Conservation (phyloP, 305 asterid genomes). For the Fraxinus ornus region DNA sequence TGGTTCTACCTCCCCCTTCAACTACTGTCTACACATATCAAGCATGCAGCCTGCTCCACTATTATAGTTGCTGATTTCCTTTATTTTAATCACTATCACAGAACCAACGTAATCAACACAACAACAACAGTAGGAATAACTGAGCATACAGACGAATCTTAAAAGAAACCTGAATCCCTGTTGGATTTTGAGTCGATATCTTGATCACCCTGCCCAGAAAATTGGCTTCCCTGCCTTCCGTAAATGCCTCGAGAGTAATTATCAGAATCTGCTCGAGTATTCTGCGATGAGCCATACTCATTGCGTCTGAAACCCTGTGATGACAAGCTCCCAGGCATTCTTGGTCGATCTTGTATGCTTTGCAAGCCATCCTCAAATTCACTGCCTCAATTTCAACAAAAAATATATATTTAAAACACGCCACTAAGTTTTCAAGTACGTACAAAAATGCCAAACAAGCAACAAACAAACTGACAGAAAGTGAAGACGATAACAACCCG, state of each 20-base stretch:
- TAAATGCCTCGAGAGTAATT: constrained; percentile 47
- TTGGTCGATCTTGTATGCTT: constrained; percentile 56
- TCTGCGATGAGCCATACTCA: constrained; percentile 78
- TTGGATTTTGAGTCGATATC: constrained; percentile 77
- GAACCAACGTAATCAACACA: background rate
- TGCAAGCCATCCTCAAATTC: constrained; percentile 61
- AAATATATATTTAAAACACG: constrained; percentile 15
- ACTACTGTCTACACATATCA: background rate
- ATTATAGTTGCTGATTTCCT: background rate
- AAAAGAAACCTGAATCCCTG: constrained; percentile 73
- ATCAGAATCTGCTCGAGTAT: constrained; percentile 62
- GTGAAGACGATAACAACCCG: constrained; percentile 5
- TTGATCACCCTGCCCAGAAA: constrained; percentile 65
- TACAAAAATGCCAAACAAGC: constrained; percentile 12
- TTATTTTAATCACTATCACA: background rate
- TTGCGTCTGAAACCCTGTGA: constrained; percentile 57
- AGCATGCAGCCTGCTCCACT: background rate
- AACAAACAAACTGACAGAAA: constrained; percentile 9
- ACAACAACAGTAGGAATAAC: background rate
- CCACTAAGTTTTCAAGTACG: constrained; percentile 17
- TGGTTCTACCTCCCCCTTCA: constrained; percentile 3
- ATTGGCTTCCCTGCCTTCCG: constrained; percentile 82
- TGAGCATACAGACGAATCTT: constrained; percentile 19
- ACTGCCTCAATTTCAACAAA: constrained; percentile 46
- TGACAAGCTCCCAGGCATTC: constrained; percentile 48